Conservation (phyloP, 1,139 yeast genomes). For the Yamadazyma sp. region DNA sequence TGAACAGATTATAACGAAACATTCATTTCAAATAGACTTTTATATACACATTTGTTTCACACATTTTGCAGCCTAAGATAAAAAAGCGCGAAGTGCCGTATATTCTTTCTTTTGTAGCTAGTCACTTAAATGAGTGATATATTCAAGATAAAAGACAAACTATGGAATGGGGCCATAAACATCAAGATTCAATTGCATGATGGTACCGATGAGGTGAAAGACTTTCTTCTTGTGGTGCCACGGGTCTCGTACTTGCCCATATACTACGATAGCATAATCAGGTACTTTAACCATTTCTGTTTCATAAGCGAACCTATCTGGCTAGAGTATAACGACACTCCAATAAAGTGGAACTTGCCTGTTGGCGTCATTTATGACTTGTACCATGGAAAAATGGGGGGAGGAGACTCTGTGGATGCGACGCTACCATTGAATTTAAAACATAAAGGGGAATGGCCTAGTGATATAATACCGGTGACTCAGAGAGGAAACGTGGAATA, state of each 20-base stretch:
- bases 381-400: slow-evolving; percentile 24
- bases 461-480: slow-evolving; percentile 40
- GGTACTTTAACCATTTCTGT: slow-evolving; percentile 37
- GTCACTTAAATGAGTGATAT: slow-evolving; percentile 1
- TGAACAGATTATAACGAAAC: slow-evolving; percentile 7
- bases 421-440: slow-evolving; percentile 54
- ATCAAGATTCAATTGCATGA: slow-evolving; percentile 25
- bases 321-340: slow-evolving; percentile 66
- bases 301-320: slow-evolving; percentile 46
- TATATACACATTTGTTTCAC: not conserved
- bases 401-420: slow-evolving; percentile 1
- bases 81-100: not conserved
- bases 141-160: slow-evolving; percentile 27
- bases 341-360: slow-evolving; percentile 79
- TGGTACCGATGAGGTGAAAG: slow-evolving; percentile 9
- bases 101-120: not conserved
- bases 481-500: slow-evolving; percentile 23
- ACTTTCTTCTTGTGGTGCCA: slow-evolving; percentile 25
- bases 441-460: slow-evolving; percentile 19
- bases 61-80: slow-evolving; percentile 1
- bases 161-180: slow-evolving; percentile 62
- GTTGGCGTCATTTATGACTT: slow-evolving; percentile 69
- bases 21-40: too few relatives aligned
- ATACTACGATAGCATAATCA: slow-evolving; percentile 39
- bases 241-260: slow-evolving; percentile 63